A percentile compares a stretch with the other conserved stretches of the same genome.
Evolutionary conservation across 768 basidiomycete genomes (phyloP).

Genomic region (Mycena venus): DNA sequence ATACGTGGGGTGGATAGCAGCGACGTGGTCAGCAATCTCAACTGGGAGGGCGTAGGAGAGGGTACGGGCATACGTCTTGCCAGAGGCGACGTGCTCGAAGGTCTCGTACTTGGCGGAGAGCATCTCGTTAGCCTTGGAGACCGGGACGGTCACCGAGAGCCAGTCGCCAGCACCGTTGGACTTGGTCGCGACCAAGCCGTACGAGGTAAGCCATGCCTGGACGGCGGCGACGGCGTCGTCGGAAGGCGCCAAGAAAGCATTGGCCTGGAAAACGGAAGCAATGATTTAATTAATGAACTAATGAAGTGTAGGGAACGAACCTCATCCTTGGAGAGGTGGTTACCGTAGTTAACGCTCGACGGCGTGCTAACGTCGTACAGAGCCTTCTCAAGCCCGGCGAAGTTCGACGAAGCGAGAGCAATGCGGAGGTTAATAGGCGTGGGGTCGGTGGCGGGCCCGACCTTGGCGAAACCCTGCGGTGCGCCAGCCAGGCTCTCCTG

Average conservation of each 20-base stretch:
- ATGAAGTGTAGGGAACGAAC: slow-evolving; percentile 41
- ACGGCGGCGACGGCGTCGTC: slow-evolving; percentile 40
- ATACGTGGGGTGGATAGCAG: slow-evolving; percentile 54
- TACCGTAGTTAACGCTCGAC: slow-evolving; percentile 31
- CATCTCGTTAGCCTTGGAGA: slow-evolving; percentile 49
- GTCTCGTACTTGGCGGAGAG: slow-evolving; percentile 51
- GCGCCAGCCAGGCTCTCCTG: slow-evolving; percentile 30
- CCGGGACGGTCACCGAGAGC: slow-evolving; percentile 44
- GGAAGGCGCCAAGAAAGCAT: neutral
- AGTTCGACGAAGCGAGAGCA: slow-evolving; percentile 45
- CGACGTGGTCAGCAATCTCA: slow-evolving; percentile 43
- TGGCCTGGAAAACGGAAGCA: neutral
- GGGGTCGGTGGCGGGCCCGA: slow-evolving; percentile 42
- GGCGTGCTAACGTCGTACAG: slow-evolving; percentile 52
- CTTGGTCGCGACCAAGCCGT: slow-evolving; percentile 40
- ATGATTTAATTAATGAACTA: neutral
- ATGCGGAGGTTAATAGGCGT: slow-evolving; percentile 54
- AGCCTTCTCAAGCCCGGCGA: slow-evolving; percentile 46
- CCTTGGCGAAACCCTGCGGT: slow-evolving; percentile 50
- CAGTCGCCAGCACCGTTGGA: slow-evolving; percentile 57
- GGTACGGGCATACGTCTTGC: slow-evolving; percentile 45
- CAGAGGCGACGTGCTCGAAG: slow-evolving; percentile 45
- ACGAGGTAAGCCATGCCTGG: slow-evolving; percentile 57
- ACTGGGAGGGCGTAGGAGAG: slow-evolving; percentile 52
- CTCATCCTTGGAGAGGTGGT: slow-evolving; percentile 58